Evolutionary conservation across 2,329 filamentous ascomycete genomes (phyloP).

Genomic region (Penicillium hordei): DNA sequence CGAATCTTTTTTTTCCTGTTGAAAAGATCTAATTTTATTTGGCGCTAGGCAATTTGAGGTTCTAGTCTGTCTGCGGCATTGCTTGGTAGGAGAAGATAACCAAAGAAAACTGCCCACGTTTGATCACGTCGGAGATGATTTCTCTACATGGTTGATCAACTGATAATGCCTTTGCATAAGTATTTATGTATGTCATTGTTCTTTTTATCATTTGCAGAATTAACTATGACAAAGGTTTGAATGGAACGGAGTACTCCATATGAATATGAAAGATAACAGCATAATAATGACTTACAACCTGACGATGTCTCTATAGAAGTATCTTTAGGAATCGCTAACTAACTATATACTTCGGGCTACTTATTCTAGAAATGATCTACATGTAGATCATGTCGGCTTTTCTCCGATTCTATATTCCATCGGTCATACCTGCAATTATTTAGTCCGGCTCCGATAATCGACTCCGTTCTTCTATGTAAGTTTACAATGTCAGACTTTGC

Average conservation of each 20-base stretch:
- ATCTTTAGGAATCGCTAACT: not conserved
- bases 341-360: not conserved
- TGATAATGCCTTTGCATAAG: not conserved
- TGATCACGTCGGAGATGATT: not conserved
- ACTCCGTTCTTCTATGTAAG: not conserved
- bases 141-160: not conserved
- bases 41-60: not conserved
- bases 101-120: not conserved
- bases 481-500: not conserved
- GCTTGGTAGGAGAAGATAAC: not conserved
- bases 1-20: not conserved
- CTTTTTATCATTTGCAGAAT: not conserved
- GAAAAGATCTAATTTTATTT: not conserved
- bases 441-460: not conserved
- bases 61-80: not conserved
- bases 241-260: not conserved
- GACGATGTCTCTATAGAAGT: not conserved
- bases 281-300: not conserved
- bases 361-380: not conserved
- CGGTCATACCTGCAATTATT: not conserved
- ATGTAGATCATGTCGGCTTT: not conserved
- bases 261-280: no score
- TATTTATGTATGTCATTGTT: not conserved
- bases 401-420: not conserved
- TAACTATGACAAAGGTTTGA: not conserved